Evolutionary conservation across 139 green algal species (phyloP), one percentile per base, ranked within the genome.

Genomic region (Limnomonas spitsbergensis): DNA sequence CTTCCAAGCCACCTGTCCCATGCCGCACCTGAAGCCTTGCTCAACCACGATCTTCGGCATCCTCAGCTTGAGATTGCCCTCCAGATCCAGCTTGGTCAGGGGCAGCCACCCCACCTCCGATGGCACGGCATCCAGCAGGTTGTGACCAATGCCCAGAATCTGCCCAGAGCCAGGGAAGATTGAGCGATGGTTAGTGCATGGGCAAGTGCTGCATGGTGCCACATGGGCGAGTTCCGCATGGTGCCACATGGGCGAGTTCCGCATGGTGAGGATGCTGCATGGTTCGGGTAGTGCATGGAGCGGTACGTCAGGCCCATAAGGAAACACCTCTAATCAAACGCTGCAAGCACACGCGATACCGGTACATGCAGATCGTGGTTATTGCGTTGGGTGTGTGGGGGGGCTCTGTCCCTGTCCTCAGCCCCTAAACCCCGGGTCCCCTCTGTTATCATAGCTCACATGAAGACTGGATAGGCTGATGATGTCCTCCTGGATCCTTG

Each of bases 31-130:
- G 78, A 84, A 81, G 1, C 83, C 83, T 0, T 34, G 69, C 66
- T 77, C 38, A 40, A 77, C 70, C 35, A 87, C 83, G n/a, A 52
- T 53, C 1, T 37, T 3, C 20, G 83, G 83, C 29, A 87, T 53
- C 3, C 76, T 20, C 66, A 87, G 79, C 1, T 34, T 26, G 2
- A 76, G 38, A 71, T 87, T 87, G 56, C 76, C 79, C 1, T 39
- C 47, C 24, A 83, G 29, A 34, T 76, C 9, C 38, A 84, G 72
- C 27, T 66, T 20, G 3, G 38, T 56, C 31, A 87, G 83, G 31
- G 83, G 75, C 76, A 87, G 72, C 83, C 83, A 87, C 14, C 83
- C 83, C 27, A 87, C 72, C 40, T 82, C 83, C 2, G 83, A 34
- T 3, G 79, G 71, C 52, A 84, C 34, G 66, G 53, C 37, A 0